Base-by-base conservation (phyloP, 2,329 filamentous ascomycete genomes). In the Tolypocladium tundrense region DNA sequence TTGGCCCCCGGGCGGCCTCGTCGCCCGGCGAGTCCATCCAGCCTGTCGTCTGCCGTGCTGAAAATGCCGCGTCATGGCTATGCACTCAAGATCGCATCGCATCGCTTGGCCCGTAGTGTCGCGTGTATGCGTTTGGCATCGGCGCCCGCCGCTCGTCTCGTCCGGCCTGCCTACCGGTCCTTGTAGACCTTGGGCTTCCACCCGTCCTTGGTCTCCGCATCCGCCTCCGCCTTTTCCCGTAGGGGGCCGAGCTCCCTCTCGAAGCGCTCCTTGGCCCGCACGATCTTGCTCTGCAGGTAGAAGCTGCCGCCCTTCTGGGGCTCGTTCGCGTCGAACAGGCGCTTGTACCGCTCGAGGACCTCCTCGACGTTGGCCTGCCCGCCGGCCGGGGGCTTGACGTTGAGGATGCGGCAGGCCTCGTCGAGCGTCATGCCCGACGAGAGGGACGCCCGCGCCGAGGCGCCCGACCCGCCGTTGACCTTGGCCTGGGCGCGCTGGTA, bases 181-280 rank as follows among this genome's bases (percentile, higher is more conserved):
- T 95, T 95, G 75, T 94, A 97, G 59, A 97, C 79, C 79, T 96
- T 97, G 59, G 93, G 94, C 72, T 92, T 95, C 86, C 91, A 97
- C 0, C 93, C 94, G 62, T 91, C 87, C 70, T 88, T 85, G 57
- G 88, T 67, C 73, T 96, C 91, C 58, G 87, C 86, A 69, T 96
- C 91, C 67, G 85, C 79, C 65, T 86, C 85, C 16, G 82, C 81
- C 70, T 87, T 85, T 70, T 90, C 87, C 67, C 85, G 79, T 60
- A 86, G 82, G 59, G 88, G 85, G 63, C 86, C 81, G 45, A 94
- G 77, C 75, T 99, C 93, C 67, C 88, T 81, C 77, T 97, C 93
- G 75, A 99, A 88, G 63, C 94, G 81, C 76, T 99, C 93, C 67
- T 93, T 84, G 59, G 94, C 94, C 61, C 94, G 82, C 65, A 97